A percentile compares a stretch with the other conserved stretches of the same genome.
phyloP scores from a whole-genome alignment of 1,284 basidiomycete genomes.

The Trichosporon sp. region DNA sequence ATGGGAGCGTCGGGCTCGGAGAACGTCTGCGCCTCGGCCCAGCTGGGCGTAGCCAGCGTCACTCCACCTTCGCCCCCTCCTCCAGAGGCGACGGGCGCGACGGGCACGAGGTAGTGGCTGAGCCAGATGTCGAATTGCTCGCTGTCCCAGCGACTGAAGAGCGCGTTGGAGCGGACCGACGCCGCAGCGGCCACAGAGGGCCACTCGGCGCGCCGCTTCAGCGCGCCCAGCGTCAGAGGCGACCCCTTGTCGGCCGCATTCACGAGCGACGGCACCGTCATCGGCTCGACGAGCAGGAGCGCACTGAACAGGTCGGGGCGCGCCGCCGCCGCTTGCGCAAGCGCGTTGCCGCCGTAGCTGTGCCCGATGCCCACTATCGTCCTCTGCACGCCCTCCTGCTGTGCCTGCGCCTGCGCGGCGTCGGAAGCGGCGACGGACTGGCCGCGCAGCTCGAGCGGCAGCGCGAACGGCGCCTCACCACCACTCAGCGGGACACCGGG shows the following conservation, averaged over 20 bases:
- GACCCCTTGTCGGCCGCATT: background rate
- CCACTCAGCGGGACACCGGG: constrained; percentile 48
- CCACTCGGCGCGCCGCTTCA: constrained; percentile 64
- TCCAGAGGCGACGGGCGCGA: too few relatives aligned
- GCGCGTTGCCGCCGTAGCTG: constrained; percentile 70
- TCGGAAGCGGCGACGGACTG: background rate
- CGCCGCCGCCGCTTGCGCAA: constrained; percentile 59
- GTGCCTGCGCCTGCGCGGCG: background rate
- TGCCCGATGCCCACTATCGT: constrained; percentile 58
- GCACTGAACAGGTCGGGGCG: constrained; percentile 66
- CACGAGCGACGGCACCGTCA: constrained; percentile 18
- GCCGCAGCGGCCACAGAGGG: constrained; percentile 36
- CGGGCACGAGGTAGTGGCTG: constrained; percentile 57
- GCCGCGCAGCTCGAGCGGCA: background rate
- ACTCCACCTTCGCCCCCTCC: constrained; percentile 14
- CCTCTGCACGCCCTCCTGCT: background rate
- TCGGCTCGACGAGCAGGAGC: constrained; percentile 73
- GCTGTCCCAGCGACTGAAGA: constrained; percentile 52
- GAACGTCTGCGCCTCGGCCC: constrained; percentile 38
- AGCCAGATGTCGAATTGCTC: constrained; percentile 64
- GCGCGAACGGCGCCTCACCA: background rate
- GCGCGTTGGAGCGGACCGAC: constrained; percentile 59
- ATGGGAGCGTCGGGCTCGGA: constrained; percentile 27
- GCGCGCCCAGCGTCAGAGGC: constrained; percentile 51
- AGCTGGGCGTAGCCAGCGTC: constrained; percentile 33